phyloP scores from a whole-genome alignment of 2,329 filamentous ascomycete genomes.

The Penicillium sumatraense region DNA sequence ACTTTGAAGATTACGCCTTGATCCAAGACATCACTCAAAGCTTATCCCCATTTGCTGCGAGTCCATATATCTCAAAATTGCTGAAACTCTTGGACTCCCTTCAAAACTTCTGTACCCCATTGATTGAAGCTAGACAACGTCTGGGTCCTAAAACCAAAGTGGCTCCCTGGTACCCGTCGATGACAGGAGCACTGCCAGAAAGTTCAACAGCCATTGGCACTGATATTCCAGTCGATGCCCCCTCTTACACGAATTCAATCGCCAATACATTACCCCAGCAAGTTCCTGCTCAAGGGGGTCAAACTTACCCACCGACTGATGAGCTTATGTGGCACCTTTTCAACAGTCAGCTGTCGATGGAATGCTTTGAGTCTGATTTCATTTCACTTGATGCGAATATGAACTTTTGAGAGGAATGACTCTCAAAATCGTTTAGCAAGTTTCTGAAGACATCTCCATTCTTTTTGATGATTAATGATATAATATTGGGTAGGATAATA shows the following conservation, averaged over 20 bases:
- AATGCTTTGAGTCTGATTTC: constrained; percentile 20
- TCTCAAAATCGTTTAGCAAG: neutral
- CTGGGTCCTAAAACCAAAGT: constrained; percentile 9
- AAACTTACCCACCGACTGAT: constrained; percentile 12
- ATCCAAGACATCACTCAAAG: constrained; percentile 21
- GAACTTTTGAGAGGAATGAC: neutral
- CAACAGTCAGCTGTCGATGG: constrained; percentile 26
- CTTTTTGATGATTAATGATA: neutral
- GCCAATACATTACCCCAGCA: neutral
- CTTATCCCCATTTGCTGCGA: constrained; percentile 21
- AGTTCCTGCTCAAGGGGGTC: neutral
- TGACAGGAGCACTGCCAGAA: neutral
- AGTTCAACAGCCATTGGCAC: neutral
- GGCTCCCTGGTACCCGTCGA: constrained; percentile 11
- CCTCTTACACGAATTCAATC: neutral
- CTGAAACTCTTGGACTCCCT: constrained; percentile 20
- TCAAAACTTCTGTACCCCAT: constrained; percentile 15
- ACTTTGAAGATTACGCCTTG: constrained; percentile 24
- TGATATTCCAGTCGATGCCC: neutral
- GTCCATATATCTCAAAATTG: constrained; percentile 23
- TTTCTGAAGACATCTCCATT: neutral
- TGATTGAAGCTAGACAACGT: constrained; percentile 16
- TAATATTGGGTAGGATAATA: neutral
- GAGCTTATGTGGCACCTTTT: constrained; percentile 29
- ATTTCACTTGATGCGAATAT: neutral